Evolutionary conservation across 2,329 filamentous ascomycete genomes (phyloP).

Genomic region (Akanthomyces lecanii): DNA sequence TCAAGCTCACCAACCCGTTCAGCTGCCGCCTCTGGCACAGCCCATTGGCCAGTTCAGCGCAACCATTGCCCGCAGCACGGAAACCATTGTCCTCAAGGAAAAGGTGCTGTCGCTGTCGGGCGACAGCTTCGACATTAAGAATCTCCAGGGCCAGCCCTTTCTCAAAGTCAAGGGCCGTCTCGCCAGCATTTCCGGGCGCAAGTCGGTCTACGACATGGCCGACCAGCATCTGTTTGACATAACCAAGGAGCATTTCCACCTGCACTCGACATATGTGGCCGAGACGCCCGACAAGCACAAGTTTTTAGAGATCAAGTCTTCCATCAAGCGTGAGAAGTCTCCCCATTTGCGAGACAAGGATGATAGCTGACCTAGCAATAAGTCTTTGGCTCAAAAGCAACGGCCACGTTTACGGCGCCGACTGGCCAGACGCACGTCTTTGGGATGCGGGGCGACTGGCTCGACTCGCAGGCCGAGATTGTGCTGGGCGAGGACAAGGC

Average conservation of each 20-base stretch:
- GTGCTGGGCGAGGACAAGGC: slow-evolving; percentile 40
- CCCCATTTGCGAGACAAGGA: too few relatives aligned
- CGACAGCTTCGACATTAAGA: slow-evolving; percentile 61
- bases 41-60: slow-evolving; percentile 38
- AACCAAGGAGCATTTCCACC: slow-evolving; percentile 45
- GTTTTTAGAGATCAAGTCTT: slow-evolving; percentile 53
- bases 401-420: slow-evolving; percentile 52
- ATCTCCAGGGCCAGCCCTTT: slow-evolving; percentile 48
- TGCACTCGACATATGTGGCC: slow-evolving; percentile 49
- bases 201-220: slow-evolving; percentile 50
- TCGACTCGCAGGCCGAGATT: slow-evolving; percentile 55
- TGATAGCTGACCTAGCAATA: slow-evolving; percentile 25
- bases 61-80: slow-evolving; percentile 34
- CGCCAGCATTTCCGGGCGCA: slow-evolving; percentile 50
- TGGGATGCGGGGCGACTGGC: slow-evolving; percentile 58
- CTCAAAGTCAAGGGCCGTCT: slow-evolving; percentile 54
- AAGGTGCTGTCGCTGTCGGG: slow-evolving; percentile 58
- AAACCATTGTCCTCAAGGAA: slow-evolving; percentile 56
- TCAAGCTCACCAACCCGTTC: background rate
- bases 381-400: slow-evolving; percentile 52
- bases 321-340: slow-evolving; percentile 47
- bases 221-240: slow-evolving; percentile 56
- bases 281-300: slow-evolving; percentile 42
- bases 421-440: slow-evolving; percentile 42
- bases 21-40: slow-evolving; percentile 28